Base-by-base conservation (phyloP, 108 stramenopile species). In the Fistulifera pelliculosa region DNA sequence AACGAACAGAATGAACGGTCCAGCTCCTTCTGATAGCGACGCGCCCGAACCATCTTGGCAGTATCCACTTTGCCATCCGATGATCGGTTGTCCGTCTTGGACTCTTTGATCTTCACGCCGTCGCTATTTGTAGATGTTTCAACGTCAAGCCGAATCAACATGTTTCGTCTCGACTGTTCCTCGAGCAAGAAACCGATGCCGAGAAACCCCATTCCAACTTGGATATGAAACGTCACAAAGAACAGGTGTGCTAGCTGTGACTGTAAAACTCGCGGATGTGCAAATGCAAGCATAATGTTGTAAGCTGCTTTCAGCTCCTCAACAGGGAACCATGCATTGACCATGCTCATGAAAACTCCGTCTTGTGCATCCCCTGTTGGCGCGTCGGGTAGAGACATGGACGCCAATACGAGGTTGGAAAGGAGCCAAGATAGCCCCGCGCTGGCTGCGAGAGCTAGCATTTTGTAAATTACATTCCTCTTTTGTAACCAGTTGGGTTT, bases 151-250 rank as follows among this genome's bases (percentile, higher is more conserved):
- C 84, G 65, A 31, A 92, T 76, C 39, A 92, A 57, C 60, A 72
- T 58, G 54, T 92, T 92, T 38, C 84, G 70, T 49, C 90, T 71
- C 51, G 62, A 44, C 54, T 92, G 90, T 52, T 92, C 90, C 38
- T 56, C 43, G 38, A 65, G 76, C 51, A 87, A 50, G 55, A 92
- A 92, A 23, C 66, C 80, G 62, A 92, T 92, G 0, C 90, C 90
- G 47, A 92, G 47, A 43, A 81, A 83, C 47, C 90, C 90, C 60
- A 92, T 74, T 10, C 84, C 90, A 38, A 81, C 68, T 70, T 92
- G 90, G 54, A 92, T 79, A 60, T 92, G 81, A 64, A 92, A 85
- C 10, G 90, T 92, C 8, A 87, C 77, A 58, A 92, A 92, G 21
- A 92, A 66, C 43, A 92, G 56, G 45, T 86, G 71, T 2, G 41